Conservation (phyloP, 345 rosid genomes). For the Lepidium aucheri region DNA sequence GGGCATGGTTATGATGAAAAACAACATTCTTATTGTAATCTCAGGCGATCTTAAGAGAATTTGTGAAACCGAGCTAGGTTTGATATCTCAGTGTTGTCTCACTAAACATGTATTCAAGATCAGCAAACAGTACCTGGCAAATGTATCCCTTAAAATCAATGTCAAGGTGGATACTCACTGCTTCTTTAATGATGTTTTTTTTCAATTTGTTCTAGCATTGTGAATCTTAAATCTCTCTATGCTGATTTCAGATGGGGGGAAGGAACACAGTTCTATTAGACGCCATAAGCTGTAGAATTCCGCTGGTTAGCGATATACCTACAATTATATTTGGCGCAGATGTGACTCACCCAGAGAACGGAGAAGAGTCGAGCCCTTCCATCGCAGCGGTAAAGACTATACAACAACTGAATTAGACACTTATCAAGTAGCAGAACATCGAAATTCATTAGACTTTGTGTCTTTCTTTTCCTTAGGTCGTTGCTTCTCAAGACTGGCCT, state of each 20-base stretch:
- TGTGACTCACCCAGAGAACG: slow-evolving; percentile 99
- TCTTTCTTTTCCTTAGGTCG: slow-evolving; percentile 44
- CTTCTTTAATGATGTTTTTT: not conserved
- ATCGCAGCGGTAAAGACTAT: slow-evolving; percentile 74
- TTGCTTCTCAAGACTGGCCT: slow-evolving; percentile 99
- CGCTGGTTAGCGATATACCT: slow-evolving; percentile 93
- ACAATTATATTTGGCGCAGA: slow-evolving; percentile 99
- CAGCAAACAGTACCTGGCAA: slow-evolving; percentile 94
- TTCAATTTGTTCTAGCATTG: not conserved
- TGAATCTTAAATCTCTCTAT: not conserved
- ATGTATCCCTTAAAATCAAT: slow-evolving; percentile 90
- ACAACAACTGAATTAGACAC: not conserved
- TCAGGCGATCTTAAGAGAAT: slow-evolving; percentile 95
- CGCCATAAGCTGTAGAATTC: slow-evolving; percentile 95
- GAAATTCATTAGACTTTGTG: not conserved
- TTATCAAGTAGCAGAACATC: not conserved
- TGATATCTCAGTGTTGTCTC: slow-evolving; percentile 95
- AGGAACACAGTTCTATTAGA: slow-evolving; percentile 95
- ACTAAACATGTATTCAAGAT: slow-evolving; percentile 96
- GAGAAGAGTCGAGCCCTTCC: slow-evolving; percentile 98
- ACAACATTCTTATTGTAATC: not conserved
- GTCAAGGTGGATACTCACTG: slow-evolving; percentile 55
- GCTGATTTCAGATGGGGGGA: slow-evolving; percentile 85
- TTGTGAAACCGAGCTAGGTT: slow-evolving; percentile 96
- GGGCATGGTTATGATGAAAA: not conserved